Evolutionary conservation across 2,329 filamentous ascomycete genomes (phyloP).

Genomic region (Hirsutella rhossiliensis): DNA sequence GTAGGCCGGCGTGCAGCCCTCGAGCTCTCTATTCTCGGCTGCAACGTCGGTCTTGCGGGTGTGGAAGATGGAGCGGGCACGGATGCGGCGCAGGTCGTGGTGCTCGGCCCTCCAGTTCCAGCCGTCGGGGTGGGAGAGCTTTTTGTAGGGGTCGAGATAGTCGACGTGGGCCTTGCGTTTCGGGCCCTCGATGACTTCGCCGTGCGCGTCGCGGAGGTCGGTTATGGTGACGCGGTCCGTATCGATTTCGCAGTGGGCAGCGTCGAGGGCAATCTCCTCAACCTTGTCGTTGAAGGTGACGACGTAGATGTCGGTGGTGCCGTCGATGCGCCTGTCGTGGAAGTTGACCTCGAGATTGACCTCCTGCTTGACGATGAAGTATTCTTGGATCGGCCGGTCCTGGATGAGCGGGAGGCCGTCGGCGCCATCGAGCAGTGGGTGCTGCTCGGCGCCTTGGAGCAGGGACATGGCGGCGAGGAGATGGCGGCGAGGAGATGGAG

Average conservation of each 20-base stretch:
- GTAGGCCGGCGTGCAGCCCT: constrained; percentile 44
- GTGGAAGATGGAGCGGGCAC: constrained; percentile 41
- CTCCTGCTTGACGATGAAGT: constrained; percentile 65
- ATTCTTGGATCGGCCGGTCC: constrained; percentile 25
- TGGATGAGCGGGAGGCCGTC: constrained; percentile 20
- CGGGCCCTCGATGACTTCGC: constrained; percentile 21
- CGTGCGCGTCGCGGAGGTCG: constrained; percentile 22
- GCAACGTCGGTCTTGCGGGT: constrained; percentile 40
- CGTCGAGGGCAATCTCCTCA: constrained; percentile 46
- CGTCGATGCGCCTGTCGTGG: constrained; percentile 57
- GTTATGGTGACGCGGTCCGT: constrained; percentile 38
- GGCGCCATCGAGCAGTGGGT: constrained; percentile 17
- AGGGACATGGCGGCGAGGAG: constrained; percentile 3
- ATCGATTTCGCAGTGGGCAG: constrained; percentile 49
- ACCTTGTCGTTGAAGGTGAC: constrained; percentile 49
- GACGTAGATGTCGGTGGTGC: constrained; percentile 72
- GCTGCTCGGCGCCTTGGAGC: constrained; percentile 5
- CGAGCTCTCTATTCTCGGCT: constrained; percentile 40
- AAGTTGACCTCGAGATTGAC: constrained; percentile 88
- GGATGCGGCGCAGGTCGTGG: constrained; percentile 62
- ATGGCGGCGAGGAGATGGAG: background rate
- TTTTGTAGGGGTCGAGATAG: constrained; percentile 56
- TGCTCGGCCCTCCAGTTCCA: constrained; percentile 59
- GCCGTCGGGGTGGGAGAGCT: constrained; percentile 45
- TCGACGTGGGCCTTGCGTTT: constrained; percentile 27